These are phyloP conservation scores for Prosopis cineraria DNA, from an alignment of 306 rosid genomes.

Conservation along the genomic window DNA sequence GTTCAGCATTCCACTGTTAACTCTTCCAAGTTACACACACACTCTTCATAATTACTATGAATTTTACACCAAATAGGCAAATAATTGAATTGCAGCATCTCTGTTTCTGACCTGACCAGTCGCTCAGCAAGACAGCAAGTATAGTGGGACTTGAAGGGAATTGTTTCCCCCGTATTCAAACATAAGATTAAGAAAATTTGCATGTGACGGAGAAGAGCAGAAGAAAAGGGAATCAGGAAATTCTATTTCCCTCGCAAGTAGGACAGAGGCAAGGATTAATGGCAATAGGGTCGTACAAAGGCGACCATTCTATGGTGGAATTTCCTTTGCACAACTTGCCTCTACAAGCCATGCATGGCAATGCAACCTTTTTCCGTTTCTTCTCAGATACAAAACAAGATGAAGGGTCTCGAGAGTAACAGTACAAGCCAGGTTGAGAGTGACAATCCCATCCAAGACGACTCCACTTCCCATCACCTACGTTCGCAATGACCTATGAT, in stretches of 20 bases:
- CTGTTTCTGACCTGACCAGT: background rate
- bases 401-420: slow-evolving; percentile 60
- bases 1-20: background rate
- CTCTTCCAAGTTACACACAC: background rate
- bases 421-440: slow-evolving; percentile 68
- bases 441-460: slow-evolving; percentile 59
- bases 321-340: slow-evolving; percentile 89
- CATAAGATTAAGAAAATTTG: background rate
- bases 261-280: slow-evolving; percentile 94
- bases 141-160: background rate
- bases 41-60: background rate
- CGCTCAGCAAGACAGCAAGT: background rate
- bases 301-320: slow-evolving; percentile 77
- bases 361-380: slow-evolving; percentile 58
- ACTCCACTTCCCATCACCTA: slow-evolving; percentile 48
- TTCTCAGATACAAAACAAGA: slow-evolving; percentile 52
- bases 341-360: slow-evolving; percentile 74
- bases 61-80: background rate
- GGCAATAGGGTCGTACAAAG: slow-evolving; percentile 83
- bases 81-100: background rate
- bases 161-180: background rate
- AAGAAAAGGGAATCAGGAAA: background rate
- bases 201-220: slow-evolving; percentile 1
- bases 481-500: slow-evolving; percentile 46
- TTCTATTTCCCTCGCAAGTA: slow-evolving; percentile 89